phyloP scores from a whole-genome alignment of 2,329 filamentous ascomycete genomes.

The Fusarium kyushuense region DNA sequence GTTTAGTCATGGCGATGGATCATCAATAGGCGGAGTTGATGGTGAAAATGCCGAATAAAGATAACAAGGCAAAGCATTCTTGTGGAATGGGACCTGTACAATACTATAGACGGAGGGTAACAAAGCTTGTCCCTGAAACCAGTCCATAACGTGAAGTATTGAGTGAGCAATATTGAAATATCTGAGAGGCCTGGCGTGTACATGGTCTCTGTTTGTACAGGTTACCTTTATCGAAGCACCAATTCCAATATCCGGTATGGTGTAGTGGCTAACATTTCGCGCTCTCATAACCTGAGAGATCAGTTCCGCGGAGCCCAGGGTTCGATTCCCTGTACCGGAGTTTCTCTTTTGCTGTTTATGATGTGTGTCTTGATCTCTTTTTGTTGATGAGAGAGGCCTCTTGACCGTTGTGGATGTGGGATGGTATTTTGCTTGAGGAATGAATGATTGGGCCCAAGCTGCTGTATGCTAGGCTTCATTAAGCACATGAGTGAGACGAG shows the following conservation, averaged over 20 bases:
- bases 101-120: conserved; percentile 47
- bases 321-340: conserved; percentile 47
- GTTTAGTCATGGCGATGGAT: conserved; percentile 23
- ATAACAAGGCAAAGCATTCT: conserved; percentile 24
- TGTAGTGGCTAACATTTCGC: conserved; percentile 52
- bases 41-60: conserved; percentile 38
- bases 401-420: neutral
- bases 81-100: conserved; percentile 42
- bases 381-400: neutral
- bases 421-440: neutral
- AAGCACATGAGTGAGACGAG: neutral
- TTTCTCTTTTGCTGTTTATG: neutral
- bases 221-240: too few species aligned
- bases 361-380: neutral
- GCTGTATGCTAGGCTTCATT: too few species aligned
- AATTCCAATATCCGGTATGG: conserved; percentile 44
- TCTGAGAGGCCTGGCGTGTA: neutral
- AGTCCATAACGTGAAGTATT: neutral
- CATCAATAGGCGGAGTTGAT: conserved; percentile 40
- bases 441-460: neutral
- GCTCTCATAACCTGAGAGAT: conserved; percentile 47
- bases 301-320: conserved; percentile 42
- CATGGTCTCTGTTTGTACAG: neutral
- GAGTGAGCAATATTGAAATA: neutral
- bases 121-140: conserved; percentile 24